phyloP scores from a whole-genome alignment of 148 eudicot species.

The Beta vulgaris region DNA sequence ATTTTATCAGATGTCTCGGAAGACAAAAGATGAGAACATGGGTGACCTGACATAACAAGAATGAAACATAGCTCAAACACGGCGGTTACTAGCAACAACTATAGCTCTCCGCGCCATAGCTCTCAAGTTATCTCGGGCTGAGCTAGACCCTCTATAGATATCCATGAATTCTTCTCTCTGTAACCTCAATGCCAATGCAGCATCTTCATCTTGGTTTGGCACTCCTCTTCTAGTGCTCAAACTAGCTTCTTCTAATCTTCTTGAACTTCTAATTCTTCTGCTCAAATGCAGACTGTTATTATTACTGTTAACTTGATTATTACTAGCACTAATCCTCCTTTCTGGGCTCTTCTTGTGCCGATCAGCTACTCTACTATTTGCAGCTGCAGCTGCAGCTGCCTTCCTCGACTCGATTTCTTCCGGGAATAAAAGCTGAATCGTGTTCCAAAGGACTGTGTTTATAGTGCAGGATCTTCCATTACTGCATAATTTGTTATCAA shows the following conservation, averaged over 20 bases:
- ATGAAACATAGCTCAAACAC: slow-evolving; percentile 14
- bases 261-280: slow-evolving; percentile 17
- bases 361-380: slow-evolving; percentile 31
- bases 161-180: slow-evolving; percentile 75
- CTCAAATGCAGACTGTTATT: slow-evolving; percentile 10
- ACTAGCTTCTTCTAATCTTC: slow-evolving; percentile 28
- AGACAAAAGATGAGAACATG: neutral
- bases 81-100: slow-evolving; percentile 33
- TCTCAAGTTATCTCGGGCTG: slow-evolving; percentile 69
- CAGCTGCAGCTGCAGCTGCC: slow-evolving; percentile 37
- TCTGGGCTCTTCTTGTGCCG: slow-evolving; percentile 17
- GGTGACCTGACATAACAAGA: neutral
- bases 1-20: neutral
- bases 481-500: slow-evolving; percentile 32
- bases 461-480: slow-evolving; percentile 90
- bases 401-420: slow-evolving; percentile 77
- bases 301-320: neutral
- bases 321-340: neutral
- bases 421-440: slow-evolving; percentile 91
- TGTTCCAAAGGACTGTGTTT: slow-evolving; percentile 99
- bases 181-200: slow-evolving; percentile 38
- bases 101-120: slow-evolving; percentile 73
- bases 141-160: slow-evolving; percentile 43
- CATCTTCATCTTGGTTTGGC: slow-evolving; percentile 71
- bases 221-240: slow-evolving; percentile 32